Evolutionary conservation across 2,329 filamentous ascomycete species (phyloP), one percentile per base, ranked within the genome.

Genomic region (Fusarium multiceps): DNA sequence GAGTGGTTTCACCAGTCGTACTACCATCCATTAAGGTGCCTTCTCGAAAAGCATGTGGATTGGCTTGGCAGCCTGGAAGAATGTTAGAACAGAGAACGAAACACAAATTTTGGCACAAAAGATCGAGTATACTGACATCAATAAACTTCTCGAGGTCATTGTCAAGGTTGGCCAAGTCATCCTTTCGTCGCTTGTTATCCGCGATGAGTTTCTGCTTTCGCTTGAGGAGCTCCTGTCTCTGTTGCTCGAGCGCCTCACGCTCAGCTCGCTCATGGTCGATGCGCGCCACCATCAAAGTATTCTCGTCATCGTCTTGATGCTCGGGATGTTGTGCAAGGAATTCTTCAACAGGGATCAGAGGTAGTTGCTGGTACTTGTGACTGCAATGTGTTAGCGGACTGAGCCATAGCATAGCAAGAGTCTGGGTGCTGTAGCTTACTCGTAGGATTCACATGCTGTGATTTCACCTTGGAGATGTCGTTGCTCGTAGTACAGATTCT

Each of bases 401-500:
- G 23, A 32, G 13, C 28, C 30, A 8, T 42, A n/a, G 18, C 23
- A 20, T 50, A 37, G 49, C 20, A 40, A 18, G 25, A n/a, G 23
- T n/a, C 16, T 20, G 14, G 13, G 28, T 21, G 16, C 11, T 20
- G 49, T 20, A 5, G 87, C 92, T 67, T 82, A 97, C 93, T 97
- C 93, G 75, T 97, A 98, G 54, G 90, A 92, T 78, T 97, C 93
- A 79, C 96, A 98, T 11, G 93, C 93, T 1, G 88, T 85, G 66
- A 99, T 98, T 81, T 99, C 96, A 50, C 93, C 93, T 69, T 92
- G 89, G 57, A 99, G 83, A 80, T 98, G 94, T 57, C 93, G 87
- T 82, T 98, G 94, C 80, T 99, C 95, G 77, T 99, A 99, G 79
- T 96, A 97, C 10, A 99, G 83, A 77, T 99, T 99, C 81, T 98